Evolutionary conservation across 202 grass and related monocot genomes (phyloP), one percentile per base, ranked within the genome.

Genomic region (Miscanthus sacchariflorus): DNA sequence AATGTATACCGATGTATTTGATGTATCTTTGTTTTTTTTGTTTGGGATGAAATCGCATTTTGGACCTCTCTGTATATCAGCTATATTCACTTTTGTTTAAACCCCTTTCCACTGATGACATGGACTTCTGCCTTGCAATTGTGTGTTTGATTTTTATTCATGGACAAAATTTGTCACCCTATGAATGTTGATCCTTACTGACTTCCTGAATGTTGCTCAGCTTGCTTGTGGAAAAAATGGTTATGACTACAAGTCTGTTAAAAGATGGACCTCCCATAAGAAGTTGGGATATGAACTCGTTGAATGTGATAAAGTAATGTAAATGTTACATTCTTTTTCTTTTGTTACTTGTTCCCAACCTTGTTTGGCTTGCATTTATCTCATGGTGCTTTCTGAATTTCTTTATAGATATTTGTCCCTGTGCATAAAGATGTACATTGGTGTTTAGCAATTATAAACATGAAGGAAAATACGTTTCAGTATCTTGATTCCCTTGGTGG

Each of bases 201-300:
- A 36, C 44, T 40, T 52, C 25, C 70, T 78, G 39, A 59, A 68
- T 61, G 52, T 84, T 87, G 5, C 85, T 88, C 85, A 96, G 97
- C 86, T 99, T 89, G 87, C 88, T 87, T 88, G 78, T 52, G 92
- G 92, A 36, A 89, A 77, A 84, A 93, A 48, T 71, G 91, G 94
- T 12, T 99, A 99, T 92, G 92, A 99, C 78, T 99, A 94, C 81
- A 93, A 89, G 86, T 85, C 94, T 86, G 94, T 99, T 79, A 96
- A 79, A 89, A 95, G 97, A 80, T 99, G 97, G 97, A 99, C 94
- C 58, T 88, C 94, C n/a, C 43, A 23, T 38, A 96, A 44, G 79
- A 99, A 95, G 79, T 83, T 99, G 89, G 97, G 94, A 44, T 99
- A 99, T 87, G 68, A 84, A 30, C 91, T 99, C 78, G 68, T 95